Base-by-base conservation (phyloP, 2,329 filamentous ascomycete species). In the Diaporthe ilicicola region DNA sequence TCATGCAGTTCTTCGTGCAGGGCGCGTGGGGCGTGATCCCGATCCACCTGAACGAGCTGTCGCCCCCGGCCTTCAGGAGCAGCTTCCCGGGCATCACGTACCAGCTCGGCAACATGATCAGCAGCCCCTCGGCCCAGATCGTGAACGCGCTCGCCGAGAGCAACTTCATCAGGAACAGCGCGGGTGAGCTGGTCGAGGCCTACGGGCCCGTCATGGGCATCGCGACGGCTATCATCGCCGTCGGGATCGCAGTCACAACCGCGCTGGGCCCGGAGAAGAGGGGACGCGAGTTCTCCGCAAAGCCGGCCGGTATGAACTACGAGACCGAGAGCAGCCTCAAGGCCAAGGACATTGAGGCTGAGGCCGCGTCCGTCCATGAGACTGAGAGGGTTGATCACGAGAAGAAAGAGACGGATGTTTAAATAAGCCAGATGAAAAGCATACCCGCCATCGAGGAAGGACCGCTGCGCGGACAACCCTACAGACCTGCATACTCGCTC, bases 131-230 rank as follows among this genome's bases (percentile, higher is more conserved):
- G 0, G 90, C 92, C 0, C 92, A 94, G 79, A 94, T 95, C 59
- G 91, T 94, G 77, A 94, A 94, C 72, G 91, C 91, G 15, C 86
- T 94, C 64, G 86, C 92, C 1, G 92, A 94, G 76, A 87, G 82
- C 54, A 85, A 85, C 42, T 86, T 86, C 48, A 83, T 94, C 55
- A 88, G 80, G 0, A 84, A 86, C 50, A 77, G 78, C 7, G 82
- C 84, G 12, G 92, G 92, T 3, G 79, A 89, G 69, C 79, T 78
- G 4, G 92, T 90, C 1, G 88, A 92, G 64, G 91, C 91, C 0
- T 94, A 94, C 75, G 93, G 92, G 0, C 92, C 91, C 0, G 88
- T 88, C 19, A 95, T 94, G 93, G 92, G 88, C 15, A 84, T 94
- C 69, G 92, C 91, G 4, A 94, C 92, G 3, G 92, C 90, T 1